phyloP scores from a whole-genome alignment of 2,329 filamentous ascomycete species.

The Huntiella decipiens region DNA sequence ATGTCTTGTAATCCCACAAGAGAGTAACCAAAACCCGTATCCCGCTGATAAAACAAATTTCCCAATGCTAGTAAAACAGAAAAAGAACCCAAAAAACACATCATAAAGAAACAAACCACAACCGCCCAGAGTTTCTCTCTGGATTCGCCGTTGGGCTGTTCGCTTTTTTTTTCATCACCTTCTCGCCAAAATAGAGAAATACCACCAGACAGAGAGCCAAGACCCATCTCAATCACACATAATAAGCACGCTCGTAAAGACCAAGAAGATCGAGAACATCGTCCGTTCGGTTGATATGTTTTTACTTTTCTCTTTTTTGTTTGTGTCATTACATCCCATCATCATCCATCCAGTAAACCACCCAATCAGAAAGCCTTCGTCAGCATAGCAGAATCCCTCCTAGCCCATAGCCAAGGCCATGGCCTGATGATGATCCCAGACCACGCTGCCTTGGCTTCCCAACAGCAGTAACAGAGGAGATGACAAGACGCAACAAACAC shows the following conservation, averaged over 20 bases:
- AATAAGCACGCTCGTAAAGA: neutral
- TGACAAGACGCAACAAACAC: slow-evolving; percentile 6
- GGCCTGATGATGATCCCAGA: slow-evolving; percentile 10
- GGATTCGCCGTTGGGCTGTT: neutral
- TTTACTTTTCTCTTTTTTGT: slow-evolving; percentile 8
- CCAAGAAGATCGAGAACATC: neutral
- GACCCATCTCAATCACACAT: neutral
- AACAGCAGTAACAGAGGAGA: slow-evolving; percentile 8
- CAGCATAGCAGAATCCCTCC: slow-evolving; percentile 10
- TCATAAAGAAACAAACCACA: neutral
- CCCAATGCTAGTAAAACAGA: neutral
- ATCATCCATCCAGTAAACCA: slow-evolving; percentile 1
- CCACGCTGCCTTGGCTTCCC: slow-evolving; percentile 10
- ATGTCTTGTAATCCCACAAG: slow-evolving; percentile 2
- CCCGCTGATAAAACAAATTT: neutral
- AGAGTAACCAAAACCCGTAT: slow-evolving; percentile 5
- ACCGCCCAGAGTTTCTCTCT: neutral
- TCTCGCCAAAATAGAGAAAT: neutral
- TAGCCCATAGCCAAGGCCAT: slow-evolving; percentile 12
- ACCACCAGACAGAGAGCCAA: neutral
- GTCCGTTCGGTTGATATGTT: slow-evolving; percentile 2
- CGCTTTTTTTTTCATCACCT: neutral
- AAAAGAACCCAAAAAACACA: neutral
- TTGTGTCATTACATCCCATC: neutral
- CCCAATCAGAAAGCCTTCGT: slow-evolving; percentile 6